These are phyloP conservation scores for Grigorovia humatica DNA, from an alignment of 805 yeast genomes.

Conservation along the genomic window DNA sequence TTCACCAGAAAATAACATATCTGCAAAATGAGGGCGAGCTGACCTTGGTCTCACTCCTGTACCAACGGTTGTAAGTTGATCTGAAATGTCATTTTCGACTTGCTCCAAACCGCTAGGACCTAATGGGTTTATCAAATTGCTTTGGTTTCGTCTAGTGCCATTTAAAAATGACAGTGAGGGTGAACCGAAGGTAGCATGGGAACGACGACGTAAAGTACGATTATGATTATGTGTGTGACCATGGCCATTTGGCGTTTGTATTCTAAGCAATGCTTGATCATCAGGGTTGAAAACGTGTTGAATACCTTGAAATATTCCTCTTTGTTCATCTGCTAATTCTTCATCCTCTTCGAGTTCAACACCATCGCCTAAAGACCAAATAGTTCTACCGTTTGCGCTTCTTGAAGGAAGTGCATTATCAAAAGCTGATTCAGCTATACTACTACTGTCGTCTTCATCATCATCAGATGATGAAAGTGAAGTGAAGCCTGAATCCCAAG, in stretches of 20 bases:
- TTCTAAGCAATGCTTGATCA: slow-evolving; percentile 20
- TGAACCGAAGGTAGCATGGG: slow-evolving; percentile 15
- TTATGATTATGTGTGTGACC: slow-evolving; percentile 12
- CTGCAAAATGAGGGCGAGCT: slow-evolving; percentile 22
- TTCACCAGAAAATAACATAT: slow-evolving; percentile 24
- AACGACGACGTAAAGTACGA: slow-evolving; percentile 13
- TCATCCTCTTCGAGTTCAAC: slow-evolving; percentile 22
- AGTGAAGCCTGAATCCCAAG: slow-evolving; percentile 30
- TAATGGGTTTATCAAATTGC: slow-evolving; percentile 24
- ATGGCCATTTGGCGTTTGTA: slow-evolving; percentile 10
- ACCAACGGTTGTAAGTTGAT: slow-evolving; percentile 18
- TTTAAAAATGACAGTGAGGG: slow-evolving; percentile 24
- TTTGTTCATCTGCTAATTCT: slow-evolving; percentile 22
- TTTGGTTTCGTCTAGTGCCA: slow-evolving; percentile 21
- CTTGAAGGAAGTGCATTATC: slow-evolving; percentile 8
- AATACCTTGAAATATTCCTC: slow-evolving; percentile 26
- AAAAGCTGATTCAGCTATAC: slow-evolving; percentile 13
- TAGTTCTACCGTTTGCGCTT: slow-evolving; percentile 4
- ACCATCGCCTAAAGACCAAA: slow-evolving; percentile 23
- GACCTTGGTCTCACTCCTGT: slow-evolving; percentile 19
- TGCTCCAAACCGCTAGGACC: slow-evolving; percentile 28
- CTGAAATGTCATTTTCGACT: slow-evolving; percentile 23
- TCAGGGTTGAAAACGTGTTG: slow-evolving; percentile 26
- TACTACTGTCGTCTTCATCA: slow-evolving; percentile 20
- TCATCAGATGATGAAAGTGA: slow-evolving; percentile 24